These are phyloP conservation scores for Cutaneotrichosporon sp. DNA, from an alignment of 1,284 basidiomycete genomes.

Conservation along the genomic window DNA sequence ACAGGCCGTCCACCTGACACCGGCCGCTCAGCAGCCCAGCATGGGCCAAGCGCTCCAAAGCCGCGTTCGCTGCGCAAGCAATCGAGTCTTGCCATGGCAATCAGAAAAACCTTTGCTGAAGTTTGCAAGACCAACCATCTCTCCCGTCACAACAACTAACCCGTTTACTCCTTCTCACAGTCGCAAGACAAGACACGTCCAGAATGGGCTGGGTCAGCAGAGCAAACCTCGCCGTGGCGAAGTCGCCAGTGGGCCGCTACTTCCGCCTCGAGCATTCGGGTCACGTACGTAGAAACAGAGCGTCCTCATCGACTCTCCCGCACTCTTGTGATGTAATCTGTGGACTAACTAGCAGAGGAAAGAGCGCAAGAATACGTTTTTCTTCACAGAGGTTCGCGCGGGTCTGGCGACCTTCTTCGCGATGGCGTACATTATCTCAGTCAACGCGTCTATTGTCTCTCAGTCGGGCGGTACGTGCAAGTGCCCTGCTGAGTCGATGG, in stretches of 20 bases:
- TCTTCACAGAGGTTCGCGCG: constrained; percentile 75
- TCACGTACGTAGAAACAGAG: constrained; percentile 52
- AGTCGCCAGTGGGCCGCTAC: constrained; percentile 67
- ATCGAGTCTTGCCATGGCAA: too few species aligned
- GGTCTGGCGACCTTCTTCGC: constrained; percentile 74
- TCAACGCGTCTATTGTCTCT: constrained; percentile 60
- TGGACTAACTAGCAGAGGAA: constrained; percentile 46
- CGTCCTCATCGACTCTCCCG: too few species aligned
- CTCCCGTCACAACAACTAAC: background rate
- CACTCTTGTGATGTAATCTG: background rate
- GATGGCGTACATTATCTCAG: constrained; percentile 44
- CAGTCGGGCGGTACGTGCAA: constrained; percentile 76
- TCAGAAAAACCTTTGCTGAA: too few species aligned
- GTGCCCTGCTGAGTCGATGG: constrained; percentile 52
- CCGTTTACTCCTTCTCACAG: too few species aligned
- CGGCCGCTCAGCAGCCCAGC: too few species aligned
- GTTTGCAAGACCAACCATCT: too few species aligned
- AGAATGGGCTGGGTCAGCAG: constrained; percentile 13
- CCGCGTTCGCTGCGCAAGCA: too few species aligned
- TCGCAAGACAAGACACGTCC: background rate
- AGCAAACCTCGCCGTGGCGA: constrained; percentile 55
- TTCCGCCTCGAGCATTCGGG: constrained; percentile 81
- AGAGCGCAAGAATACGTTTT: constrained; percentile 69
- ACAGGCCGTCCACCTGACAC: too few species aligned
- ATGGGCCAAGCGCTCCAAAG: too few species aligned